Evolutionary conservation across 2,329 filamentous ascomycete genomes (phyloP).

Genomic region (Graphiopsis chlorocephala): DNA sequence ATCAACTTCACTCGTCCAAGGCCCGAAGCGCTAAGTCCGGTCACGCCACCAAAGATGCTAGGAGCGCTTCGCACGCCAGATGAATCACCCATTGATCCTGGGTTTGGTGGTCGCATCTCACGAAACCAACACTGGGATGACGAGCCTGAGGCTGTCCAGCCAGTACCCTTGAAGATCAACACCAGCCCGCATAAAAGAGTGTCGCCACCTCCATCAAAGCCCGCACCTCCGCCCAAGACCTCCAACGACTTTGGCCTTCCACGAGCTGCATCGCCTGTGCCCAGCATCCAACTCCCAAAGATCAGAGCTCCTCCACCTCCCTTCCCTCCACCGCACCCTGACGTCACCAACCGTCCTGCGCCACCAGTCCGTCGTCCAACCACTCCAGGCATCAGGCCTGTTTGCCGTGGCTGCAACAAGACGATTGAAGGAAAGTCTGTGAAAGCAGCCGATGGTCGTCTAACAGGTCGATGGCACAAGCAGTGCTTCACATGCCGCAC

Average conservation of each 20-base stretch:
- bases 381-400: constrained; percentile 53
- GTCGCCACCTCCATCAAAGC: constrained; percentile 12
- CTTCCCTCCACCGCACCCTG: constrained; percentile 4
- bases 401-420: constrained; percentile 77
- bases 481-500: constrained; percentile 89
- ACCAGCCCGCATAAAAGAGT: background rate
- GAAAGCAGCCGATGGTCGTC: constrained; percentile 84
- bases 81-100: constrained; percentile 34
- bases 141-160: constrained; percentile 1
- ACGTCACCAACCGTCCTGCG: background rate
- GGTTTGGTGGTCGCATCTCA: constrained; percentile 4
- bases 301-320: constrained; percentile 15
- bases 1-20: constrained; percentile 21
- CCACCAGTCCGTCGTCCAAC: constrained; percentile 9
- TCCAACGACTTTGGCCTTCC: constrained; percentile 19
- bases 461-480: constrained; percentile 93
- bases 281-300: constrained; percentile 14
- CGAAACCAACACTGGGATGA: constrained; percentile 22
- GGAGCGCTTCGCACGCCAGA: constrained; percentile 16
- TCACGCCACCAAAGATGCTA: constrained; percentile 8
- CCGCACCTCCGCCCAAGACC: constrained; percentile 11
- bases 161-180: background rate
- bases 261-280: constrained; percentile 16
- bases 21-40: background rate
- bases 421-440: constrained; percentile 87